Conservation (phyloP, 2,329 filamentous ascomycete genomes). For the Cytospora piceae region DNA sequence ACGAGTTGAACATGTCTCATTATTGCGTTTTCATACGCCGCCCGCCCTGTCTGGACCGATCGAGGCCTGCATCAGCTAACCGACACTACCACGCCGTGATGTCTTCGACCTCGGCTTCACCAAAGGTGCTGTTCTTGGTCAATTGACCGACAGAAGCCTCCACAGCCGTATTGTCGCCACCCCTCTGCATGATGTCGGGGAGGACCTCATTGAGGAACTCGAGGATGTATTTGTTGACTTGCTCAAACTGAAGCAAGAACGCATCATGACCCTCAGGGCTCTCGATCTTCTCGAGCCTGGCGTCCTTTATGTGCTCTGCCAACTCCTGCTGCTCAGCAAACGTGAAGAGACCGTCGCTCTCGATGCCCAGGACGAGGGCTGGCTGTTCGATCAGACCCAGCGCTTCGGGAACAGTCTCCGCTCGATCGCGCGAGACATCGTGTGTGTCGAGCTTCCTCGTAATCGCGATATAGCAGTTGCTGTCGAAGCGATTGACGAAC, state of each 20-base stretch:
- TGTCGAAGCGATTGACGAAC: slow-evolving; percentile 95
- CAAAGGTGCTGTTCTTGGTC: slow-evolving; percentile 89
- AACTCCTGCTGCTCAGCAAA: slow-evolving; percentile 96
- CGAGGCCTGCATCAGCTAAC: background rate
- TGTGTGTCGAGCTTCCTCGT: slow-evolving; percentile 97
- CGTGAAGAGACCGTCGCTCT: slow-evolving; percentile 94
- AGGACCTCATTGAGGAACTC: slow-evolving; percentile 81
- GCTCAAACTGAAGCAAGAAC: slow-evolving; percentile 94
- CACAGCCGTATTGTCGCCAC: slow-evolving; percentile 51
- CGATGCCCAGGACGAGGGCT: slow-evolving; percentile 87
- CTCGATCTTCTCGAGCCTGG: slow-evolving; percentile 83
- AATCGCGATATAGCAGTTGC: slow-evolving; percentile 99
- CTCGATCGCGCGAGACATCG: slow-evolving; percentile 82
- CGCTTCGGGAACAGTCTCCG: slow-evolving; percentile 70
- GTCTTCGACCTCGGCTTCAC: slow-evolving; percentile 93
- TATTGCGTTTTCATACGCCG: slow-evolving; percentile 12
- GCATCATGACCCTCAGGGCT: slow-evolving; percentile 95
- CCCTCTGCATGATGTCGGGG: slow-evolving; percentile 82
- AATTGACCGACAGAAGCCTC: slow-evolving; percentile 60
- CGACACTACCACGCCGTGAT: slow-evolving; percentile 83
- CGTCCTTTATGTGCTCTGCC: slow-evolving; percentile 77
- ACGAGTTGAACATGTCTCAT: slow-evolving; percentile 31
- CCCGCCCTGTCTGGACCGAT: slow-evolving; percentile 1
- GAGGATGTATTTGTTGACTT: slow-evolving; percentile 88
- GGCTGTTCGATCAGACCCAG: slow-evolving; percentile 85